Conservation (phyloP, 2,329 filamentous ascomycete genomes). For the Pyricularia pennisetigena region DNA sequence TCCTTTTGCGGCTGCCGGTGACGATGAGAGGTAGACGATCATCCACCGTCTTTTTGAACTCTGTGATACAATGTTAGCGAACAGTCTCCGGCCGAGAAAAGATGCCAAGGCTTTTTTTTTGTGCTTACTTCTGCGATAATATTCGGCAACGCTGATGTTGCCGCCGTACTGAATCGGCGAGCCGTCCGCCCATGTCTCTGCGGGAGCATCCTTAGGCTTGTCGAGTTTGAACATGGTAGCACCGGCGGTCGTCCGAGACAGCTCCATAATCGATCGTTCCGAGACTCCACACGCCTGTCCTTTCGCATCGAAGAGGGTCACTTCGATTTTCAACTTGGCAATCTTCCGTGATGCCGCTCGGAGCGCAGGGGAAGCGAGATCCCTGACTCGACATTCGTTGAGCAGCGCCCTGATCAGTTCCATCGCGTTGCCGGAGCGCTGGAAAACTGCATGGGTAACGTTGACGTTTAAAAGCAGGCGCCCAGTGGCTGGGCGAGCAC, state of each 20-base stretch:
- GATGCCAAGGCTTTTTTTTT: background rate
- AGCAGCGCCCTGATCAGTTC: background rate
- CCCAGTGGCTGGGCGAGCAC: constrained; percentile 41
- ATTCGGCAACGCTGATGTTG: constrained; percentile 28
- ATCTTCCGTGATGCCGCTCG: background rate
- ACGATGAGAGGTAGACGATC: constrained; percentile 52
- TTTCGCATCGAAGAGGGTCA: constrained; percentile 17
- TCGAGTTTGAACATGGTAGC: background rate
- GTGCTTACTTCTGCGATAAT: constrained; percentile 31
- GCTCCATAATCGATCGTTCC: constrained; percentile 18
- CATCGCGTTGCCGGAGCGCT: constrained; percentile 23
- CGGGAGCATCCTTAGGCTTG: constrained; percentile 12
- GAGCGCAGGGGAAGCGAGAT: background rate
- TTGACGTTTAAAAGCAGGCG: constrained; percentile 45
- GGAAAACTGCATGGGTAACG: constrained; percentile 44
- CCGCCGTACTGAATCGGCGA: constrained; percentile 15
- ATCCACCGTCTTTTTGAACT: constrained; percentile 22
- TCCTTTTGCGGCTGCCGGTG: constrained; percentile 44
- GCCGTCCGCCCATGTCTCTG: constrained; percentile 21
- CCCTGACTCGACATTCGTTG: background rate
- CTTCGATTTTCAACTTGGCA: constrained; percentile 12
- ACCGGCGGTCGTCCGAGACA: constrained; percentile 12
- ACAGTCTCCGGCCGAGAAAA: background rate
- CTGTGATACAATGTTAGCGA: background rate
- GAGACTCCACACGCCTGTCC: constrained; percentile 17